These are phyloP conservation scores for Fusarium protoensiforme DNA, from an alignment of 2,329 filamentous ascomycete genomes.

Conservation along the genomic window DNA sequence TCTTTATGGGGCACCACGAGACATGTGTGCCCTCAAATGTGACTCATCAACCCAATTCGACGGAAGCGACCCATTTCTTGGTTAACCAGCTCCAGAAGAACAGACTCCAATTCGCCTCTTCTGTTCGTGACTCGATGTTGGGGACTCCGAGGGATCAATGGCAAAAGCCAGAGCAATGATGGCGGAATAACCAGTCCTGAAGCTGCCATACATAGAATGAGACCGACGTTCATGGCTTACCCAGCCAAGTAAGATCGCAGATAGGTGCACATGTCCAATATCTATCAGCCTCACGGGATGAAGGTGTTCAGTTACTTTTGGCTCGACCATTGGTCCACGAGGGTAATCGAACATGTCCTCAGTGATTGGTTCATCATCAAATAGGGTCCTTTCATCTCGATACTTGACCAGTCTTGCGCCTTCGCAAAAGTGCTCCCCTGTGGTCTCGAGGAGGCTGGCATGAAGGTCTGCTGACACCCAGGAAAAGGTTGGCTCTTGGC, in stretches of 20 bases:
- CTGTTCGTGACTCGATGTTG: neutral
- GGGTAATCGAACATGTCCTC: neutral
- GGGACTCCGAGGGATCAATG: neutral
- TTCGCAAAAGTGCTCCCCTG: neutral
- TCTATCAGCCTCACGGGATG: neutral
- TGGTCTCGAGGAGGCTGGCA: neutral
- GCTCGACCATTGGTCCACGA: neutral
- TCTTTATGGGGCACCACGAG: no score
- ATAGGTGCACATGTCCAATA: neutral
- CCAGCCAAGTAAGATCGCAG: neutral
- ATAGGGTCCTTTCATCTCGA: neutral
- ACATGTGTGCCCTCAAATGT: no score
- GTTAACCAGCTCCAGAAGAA: neutral
- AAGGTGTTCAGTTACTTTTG: neutral
- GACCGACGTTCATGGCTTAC: neutral
- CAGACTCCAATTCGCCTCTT: neutral
- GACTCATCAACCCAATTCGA: neutral
- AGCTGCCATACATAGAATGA: no score
- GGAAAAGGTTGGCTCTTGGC: neutral
- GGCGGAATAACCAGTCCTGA: no score
- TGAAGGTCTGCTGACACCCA: neutral
- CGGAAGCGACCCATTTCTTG: neutral
- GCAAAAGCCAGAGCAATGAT: no score
- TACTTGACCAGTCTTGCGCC: neutral
- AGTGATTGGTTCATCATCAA: neutral